Evolutionary conservation across 225 moss, liverwort and hornwort species (phyloP), one percentile per base, ranked within the genome.

Genomic region (Physcomitrium patens): DNA sequence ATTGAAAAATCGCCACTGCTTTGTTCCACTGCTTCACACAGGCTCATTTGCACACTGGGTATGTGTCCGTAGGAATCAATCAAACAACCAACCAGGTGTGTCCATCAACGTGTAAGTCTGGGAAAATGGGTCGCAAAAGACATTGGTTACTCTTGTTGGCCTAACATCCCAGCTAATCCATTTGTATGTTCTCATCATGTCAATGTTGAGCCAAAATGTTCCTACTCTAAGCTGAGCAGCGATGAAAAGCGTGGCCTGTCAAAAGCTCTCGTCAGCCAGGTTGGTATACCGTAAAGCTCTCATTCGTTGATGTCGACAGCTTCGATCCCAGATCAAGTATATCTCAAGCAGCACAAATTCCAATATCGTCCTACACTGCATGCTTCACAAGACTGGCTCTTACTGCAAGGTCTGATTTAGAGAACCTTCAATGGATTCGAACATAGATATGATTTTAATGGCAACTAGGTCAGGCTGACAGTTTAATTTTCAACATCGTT

Each of bases 1-100:
- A 85, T 85, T 9, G 57, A 63, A 78, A 77, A 45, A 5, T 69
- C 31, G 37, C 42, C 46, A 8, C 52, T 14, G 12, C 27, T n/a
- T 45, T 37, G 31, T 60, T 76, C 49, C 58, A 41, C 17, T 20
- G 17, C 42, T 54, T 20, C 44, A 56, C 67, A 18, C 17, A 50
- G 16, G 28, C 12, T 12, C 9, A 46, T 12, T 46, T 8, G 8
- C 46, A 46, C 8, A 12, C 46, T 24, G 1, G 12, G 1, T 12
- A 46, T 8, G 8, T 46, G 46, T 46, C 46, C 46, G 12, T 2
- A 12, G 3, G 24, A 24, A 24, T 24, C 24, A 1, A 24, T 24
- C 24, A 1, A 24, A 24, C 24, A 24, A 24, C 1, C 1, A 24
- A 24, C 1, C 24, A 1, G 24, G 24, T 24, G 24, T 24, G 24